Evolutionary conservation across 805 yeast genomes (phyloP).

Genomic region (Saturnispora zaruensis): DNA sequence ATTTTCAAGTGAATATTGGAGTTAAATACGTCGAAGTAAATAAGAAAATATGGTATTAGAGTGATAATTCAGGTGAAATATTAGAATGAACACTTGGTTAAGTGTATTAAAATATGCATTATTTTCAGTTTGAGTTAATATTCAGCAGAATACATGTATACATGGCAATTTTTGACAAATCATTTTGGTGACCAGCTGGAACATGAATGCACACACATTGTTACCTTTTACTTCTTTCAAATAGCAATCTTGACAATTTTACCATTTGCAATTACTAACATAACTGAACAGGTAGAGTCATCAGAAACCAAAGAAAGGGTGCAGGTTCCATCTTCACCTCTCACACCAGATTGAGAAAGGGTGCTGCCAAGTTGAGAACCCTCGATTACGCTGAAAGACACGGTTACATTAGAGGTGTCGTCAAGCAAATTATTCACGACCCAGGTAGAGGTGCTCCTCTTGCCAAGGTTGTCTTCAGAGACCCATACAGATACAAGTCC

Average conservation of each 20-base stretch:
- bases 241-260: too few relatives aligned
- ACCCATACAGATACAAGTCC: slow-evolving; percentile 96
- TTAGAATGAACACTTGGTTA: too few relatives aligned
- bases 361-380: slow-evolving; percentile 99
- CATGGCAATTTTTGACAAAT: too few relatives aligned
- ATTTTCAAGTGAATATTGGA: neutral
- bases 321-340: slow-evolving; percentile 99
- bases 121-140: too few relatives aligned
- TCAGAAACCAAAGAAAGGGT: slow-evolving; percentile 99
- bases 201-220: too few relatives aligned
- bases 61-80: too few relatives aligned
- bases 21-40: too few relatives aligned
- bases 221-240: too few relatives aligned
- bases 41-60: too few relatives aligned
- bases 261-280: neutral
- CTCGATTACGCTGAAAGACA: slow-evolving; percentile 99
- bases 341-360: slow-evolving; percentile 99
- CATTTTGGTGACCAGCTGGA: too few relatives aligned
- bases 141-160: too few relatives aligned
- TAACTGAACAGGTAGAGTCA: slow-evolving; percentile 72
- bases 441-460: slow-evolving; percentile 99
- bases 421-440: slow-evolving; percentile 97
- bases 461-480: slow-evolving; percentile 98
- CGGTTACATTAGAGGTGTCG: slow-evolving; percentile 99
- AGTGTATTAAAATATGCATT: too few relatives aligned